Conservation (phyloP, 192 early-diverging fungal species). For the Coemansia sp. region DNA sequence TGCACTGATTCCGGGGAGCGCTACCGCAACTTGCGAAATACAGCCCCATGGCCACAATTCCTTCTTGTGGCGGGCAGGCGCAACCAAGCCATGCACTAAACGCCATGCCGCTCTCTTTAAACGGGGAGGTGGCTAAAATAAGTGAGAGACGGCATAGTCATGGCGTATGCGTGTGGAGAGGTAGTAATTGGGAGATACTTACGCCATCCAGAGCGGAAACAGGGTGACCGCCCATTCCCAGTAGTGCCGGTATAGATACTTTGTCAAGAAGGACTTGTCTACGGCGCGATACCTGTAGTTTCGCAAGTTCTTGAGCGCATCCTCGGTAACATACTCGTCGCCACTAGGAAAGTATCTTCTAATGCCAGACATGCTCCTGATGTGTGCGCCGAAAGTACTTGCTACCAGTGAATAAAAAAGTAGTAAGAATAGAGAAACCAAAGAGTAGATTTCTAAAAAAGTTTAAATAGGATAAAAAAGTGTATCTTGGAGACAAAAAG, state of each 20-base stretch:
- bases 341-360: constrained; percentile 47
- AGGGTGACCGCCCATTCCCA: constrained; percentile 88
- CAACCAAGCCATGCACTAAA: background rate
- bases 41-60: background rate
- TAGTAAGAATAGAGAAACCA: background rate
- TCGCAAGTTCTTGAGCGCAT: constrained; percentile 67
- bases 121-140: background rate
- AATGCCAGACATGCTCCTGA: constrained; percentile 22
- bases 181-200: constrained; percentile 51
- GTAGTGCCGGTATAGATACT: constrained; percentile 82
- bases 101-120: background rate
- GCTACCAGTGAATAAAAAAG: background rate
- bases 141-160: background rate
- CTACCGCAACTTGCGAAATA: background rate
- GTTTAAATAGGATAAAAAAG: background rate
- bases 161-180: background rate
- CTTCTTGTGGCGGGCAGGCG: background rate
- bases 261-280: constrained; percentile 81
- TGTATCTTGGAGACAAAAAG: background rate
- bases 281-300: constrained; percentile 78
- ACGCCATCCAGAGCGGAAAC: constrained; percentile 94
- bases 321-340: constrained; percentile 66
- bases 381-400: constrained; percentile 6
- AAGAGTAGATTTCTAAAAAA: constrained; percentile 4
- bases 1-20: background rate